Evolutionary conservation across 805 yeast genomes (phyloP).

Genomic region (Candida methanosorbosa): DNA sequence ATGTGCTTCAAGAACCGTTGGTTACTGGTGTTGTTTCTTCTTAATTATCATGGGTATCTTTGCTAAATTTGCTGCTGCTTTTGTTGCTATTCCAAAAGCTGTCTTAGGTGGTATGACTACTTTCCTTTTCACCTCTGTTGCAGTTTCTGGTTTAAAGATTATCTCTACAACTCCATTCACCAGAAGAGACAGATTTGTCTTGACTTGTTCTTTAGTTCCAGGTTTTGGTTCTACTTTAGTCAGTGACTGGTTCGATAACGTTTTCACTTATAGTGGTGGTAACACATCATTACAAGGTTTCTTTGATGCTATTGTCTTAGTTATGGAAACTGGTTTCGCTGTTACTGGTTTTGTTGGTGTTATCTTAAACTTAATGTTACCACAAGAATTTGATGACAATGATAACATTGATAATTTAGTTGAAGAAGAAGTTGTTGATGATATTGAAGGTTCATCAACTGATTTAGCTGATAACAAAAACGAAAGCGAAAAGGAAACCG

Average conservation of each 20-base stretch:
- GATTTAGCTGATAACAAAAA: neutral
- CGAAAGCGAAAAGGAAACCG: neutral
- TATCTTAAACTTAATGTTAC: constrained; percentile 37
- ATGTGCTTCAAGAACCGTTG: constrained; percentile 79
- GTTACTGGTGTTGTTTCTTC: constrained; percentile 46
- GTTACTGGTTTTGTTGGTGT: constrained; percentile 46
- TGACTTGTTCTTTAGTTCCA: constrained; percentile 41
- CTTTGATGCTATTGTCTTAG: constrained; percentile 42
- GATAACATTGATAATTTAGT: constrained; percentile 32
- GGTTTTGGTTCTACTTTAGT: constrained; percentile 45
- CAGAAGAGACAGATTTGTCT: constrained; percentile 47
- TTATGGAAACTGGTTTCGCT: constrained; percentile 52
- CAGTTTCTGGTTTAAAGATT: constrained; percentile 50
- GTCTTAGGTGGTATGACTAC: constrained; percentile 83
- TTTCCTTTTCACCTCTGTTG: constrained; percentile 47
- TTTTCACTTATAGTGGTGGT: constrained; percentile 41
- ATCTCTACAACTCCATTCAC: constrained; percentile 46
- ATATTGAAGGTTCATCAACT: constrained; percentile 1
- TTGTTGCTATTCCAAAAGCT: constrained; percentile 71
- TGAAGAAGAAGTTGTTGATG: constrained; percentile 19
- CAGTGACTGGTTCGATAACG: constrained; percentile 36
- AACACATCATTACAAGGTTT: constrained; percentile 38
- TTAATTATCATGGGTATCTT: constrained; percentile 80
- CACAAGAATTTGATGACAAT: constrained; percentile 39
- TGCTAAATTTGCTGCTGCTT: constrained; percentile 83